These are phyloP conservation scores for Pseudoturritis turrita DNA, from an alignment of 345 rosid species.

Conservation along the genomic window DNA sequence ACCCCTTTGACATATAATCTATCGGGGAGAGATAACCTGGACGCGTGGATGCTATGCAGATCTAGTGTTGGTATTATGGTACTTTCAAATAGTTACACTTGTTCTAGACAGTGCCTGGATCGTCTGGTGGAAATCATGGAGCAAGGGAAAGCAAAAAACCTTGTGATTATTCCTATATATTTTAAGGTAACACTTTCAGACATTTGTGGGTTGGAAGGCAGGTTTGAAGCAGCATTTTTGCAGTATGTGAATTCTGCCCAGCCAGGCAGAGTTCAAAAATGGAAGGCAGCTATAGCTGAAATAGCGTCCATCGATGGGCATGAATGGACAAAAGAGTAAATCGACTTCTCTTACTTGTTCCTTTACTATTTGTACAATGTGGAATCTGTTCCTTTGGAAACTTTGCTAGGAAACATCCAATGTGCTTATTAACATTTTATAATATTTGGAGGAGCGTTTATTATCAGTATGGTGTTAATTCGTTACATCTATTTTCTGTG, in stretches of 20 bases:
- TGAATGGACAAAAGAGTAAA: constrained; percentile 15
- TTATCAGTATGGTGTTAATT: not conserved
- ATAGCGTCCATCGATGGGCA: not conserved
- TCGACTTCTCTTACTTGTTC: not conserved
- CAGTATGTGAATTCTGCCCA: not conserved
- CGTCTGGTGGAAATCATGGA: constrained; percentile 3
- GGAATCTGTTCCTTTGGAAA: not conserved
- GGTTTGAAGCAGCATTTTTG: not conserved
- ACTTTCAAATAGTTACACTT: not conserved
- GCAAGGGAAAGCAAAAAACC: not conserved
- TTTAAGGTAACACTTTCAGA: constrained; percentile 14
- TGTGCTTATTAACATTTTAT: not conserved
- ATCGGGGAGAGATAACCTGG: not conserved
- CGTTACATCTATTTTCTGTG: not conserved
- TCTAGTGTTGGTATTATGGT: constrained; percentile 16
- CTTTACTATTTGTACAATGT: not conserved
- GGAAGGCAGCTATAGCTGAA: not conserved
- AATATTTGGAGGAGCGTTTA: not conserved
- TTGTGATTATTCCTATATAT: constrained; percentile 7
- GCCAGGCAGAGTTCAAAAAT: not conserved
- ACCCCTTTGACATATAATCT: constrained; percentile 16
- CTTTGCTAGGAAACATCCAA: not conserved
- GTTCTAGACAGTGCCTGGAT: not conserved
- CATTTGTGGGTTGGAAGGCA: not conserved
- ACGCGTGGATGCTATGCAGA: not conserved